Percentiles rank a stretch among this genome's conserved stretches.
Evolutionary conservation across 2,329 filamentous ascomycete genomes (phyloP).

Genomic region (Aspergillus terreus): DNA sequence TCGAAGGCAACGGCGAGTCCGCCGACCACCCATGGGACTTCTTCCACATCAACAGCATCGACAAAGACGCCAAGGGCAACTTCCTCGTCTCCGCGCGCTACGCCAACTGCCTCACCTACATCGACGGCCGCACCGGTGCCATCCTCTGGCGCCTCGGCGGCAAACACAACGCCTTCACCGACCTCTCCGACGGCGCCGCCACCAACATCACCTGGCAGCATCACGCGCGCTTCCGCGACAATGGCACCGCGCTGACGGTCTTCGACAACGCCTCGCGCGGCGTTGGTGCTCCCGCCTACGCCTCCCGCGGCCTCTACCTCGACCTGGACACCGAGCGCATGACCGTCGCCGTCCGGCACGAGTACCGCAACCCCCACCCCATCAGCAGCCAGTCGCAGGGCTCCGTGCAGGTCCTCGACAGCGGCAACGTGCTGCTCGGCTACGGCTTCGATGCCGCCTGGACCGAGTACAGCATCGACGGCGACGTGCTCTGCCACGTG

Average conservation of each 20-base stretch:
- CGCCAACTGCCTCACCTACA: slow-evolving; percentile 34
- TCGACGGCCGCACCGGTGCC: slow-evolving; percentile 42
- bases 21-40: slow-evolving; percentile 45
- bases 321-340: slow-evolving; percentile 38
- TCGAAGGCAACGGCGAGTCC: slow-evolving; percentile 15
- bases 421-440: slow-evolving; percentile 46
- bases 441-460: slow-evolving; percentile 50
- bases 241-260: slow-evolving; percentile 30
- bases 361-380: slow-evolving; percentile 37
- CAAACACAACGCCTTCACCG: slow-evolving; percentile 39
- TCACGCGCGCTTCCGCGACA: slow-evolving; percentile 44
- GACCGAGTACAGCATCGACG: slow-evolving; percentile 49
- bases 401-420: slow-evolving; percentile 40
- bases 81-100: slow-evolving; percentile 44
- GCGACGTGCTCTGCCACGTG: slow-evolving; percentile 50
- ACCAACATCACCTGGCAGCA: slow-evolving; percentile 52
- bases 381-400: slow-evolving; percentile 44
- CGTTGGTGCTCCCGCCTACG: slow-evolving; percentile 14
- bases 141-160: slow-evolving; percentile 53
- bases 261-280: slow-evolving; percentile 40
- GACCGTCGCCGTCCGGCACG: slow-evolving; percentile 42
- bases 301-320: slow-evolving; percentile 45
- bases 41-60: slow-evolving; percentile 55
- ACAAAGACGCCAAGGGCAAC: slow-evolving; percentile 47
- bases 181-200: slow-evolving; percentile 40